These are phyloP conservation scores for Boletus reticuloceps DNA, from an alignment of 768 basidiomycete genomes.

Conservation along the genomic window DNA sequence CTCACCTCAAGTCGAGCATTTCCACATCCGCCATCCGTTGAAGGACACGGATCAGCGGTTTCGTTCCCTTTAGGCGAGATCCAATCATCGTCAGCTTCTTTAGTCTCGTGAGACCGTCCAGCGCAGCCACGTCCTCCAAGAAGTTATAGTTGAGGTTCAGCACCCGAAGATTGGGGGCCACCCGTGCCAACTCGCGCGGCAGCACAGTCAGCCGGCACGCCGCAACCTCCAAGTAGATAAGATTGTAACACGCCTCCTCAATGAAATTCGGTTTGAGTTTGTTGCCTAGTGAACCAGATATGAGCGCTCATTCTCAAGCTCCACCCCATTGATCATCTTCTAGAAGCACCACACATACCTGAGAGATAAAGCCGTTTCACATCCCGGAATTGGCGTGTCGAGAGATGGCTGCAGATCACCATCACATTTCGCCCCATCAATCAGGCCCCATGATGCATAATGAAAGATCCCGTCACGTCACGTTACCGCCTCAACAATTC, in stretches of 20 bases:
- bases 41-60: constrained; percentile 69
- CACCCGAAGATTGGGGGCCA: constrained; percentile 83
- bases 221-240: constrained; percentile 90
- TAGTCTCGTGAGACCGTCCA: constrained; percentile 73
- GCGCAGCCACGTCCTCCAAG: constrained; percentile 64
- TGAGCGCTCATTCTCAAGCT: constrained; percentile 17
- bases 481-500: constrained; percentile 19
- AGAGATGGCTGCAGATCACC: constrained; percentile 39
- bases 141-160: constrained; percentile 99
- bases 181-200: constrained; percentile 60
- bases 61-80: constrained; percentile 71
- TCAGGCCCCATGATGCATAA: constrained; percentile 31
- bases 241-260: constrained; percentile 77
- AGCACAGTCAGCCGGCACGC: constrained; percentile 77
- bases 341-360: constrained; percentile 56
- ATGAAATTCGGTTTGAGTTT: constrained; percentile 60
- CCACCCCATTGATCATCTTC: constrained; percentile 9
- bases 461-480: constrained; percentile 38
- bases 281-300: constrained; percentile 56
- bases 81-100: constrained; percentile 87
- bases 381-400: constrained; percentile 75
- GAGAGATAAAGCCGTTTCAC: constrained; percentile 94
- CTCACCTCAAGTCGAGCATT: constrained; percentile 88
- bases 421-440: constrained; percentile 32
- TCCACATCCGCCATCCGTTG: constrained; percentile 76